These are phyloP conservation scores for Glonium stellatum DNA, from an alignment of 495 filamentous ascomycete genomes.

Conservation along the genomic window DNA sequence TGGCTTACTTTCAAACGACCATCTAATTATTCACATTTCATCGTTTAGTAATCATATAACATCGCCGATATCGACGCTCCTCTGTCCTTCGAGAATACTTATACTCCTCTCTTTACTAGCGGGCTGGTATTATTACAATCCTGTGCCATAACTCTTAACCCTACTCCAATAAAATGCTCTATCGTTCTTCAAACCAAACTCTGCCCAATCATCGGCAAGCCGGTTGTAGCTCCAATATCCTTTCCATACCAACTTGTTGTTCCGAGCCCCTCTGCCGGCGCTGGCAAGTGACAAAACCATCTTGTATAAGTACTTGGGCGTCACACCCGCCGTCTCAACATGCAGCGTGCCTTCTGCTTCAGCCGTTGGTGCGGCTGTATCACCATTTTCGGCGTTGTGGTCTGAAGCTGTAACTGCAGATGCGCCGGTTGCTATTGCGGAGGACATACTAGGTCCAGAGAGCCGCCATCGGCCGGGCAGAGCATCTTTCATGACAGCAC, in stretches of 20 bases:
- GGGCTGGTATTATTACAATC: background rate
- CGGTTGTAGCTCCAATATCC: conserved; percentile 88
- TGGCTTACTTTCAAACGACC: no score
- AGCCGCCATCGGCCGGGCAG: conserved; percentile 57
- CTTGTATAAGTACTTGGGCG: conserved; percentile 70
- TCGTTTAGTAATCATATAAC: no score
- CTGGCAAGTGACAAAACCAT: conserved; percentile 64
- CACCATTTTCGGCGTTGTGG: background rate
- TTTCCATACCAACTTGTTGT: conserved; percentile 83
- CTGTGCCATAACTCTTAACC: conserved; percentile 58
- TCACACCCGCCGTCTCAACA: conserved; percentile 79
- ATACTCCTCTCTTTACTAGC: background rate
- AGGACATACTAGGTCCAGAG: conserved; percentile 31
- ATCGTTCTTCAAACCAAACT: conserved; percentile 77
- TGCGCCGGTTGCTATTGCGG: background rate
- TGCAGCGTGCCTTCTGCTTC: conserved; percentile 60
- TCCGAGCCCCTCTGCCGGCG: conserved; percentile 50
- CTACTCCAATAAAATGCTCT: conserved; percentile 82
- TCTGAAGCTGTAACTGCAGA: no score
- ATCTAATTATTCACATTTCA: no score
- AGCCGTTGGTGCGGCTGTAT: conserved; percentile 13
- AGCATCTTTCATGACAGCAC: conserved; percentile 51
- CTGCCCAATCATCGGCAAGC: conserved; percentile 82
- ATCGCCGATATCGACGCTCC: no score
- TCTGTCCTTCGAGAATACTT: no score